Base-by-base conservation (phyloP, 495 filamentous ascomycete genomes). In the Penicillium cataractarum region DNA sequence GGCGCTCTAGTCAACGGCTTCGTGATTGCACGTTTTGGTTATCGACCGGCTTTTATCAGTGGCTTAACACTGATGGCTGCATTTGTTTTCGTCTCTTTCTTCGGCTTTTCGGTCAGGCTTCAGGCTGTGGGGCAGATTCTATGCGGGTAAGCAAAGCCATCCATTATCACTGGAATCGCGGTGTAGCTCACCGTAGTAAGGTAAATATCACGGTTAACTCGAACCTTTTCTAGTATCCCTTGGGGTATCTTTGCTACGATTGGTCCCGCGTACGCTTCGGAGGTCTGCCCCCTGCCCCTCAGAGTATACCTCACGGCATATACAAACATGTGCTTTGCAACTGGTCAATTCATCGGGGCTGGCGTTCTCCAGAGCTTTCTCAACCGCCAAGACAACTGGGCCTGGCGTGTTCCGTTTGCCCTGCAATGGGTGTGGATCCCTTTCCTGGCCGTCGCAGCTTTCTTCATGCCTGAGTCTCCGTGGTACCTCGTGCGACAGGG, bases 81-180 rank as follows among this genome's bases (percentile, higher is more conserved):
- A 19, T 88, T 89, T 69, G 85, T 84, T 13, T 79, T 84, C 24
- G 81, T 91, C 62, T 86, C 87, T 66, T 90, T 90, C 74, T 89
- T 87, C 24, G 87, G 87, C 2, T 81, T 84, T 48, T 82, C 76
- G 57, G 80, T 89, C 3, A 76, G 82, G 49, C 75, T 80, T 6
- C 80, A 90, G 32, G 81, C 87, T 32, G 80, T 83, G 29, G 87
- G 84, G 2, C 87, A 90, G 71, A 85, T 90, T 60, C 74, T 91
- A 2, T 88, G 86, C 60, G 88, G 89, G 68, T 86, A 86, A 65
- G 42, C 22, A 3, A 48, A 31, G 29, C 29, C 29, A 3, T 31
- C 29, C 29, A 31, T 3, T 31, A 31, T 31, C 29, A 7, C 29
- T 31, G 29, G 29, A 31, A 31, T 31, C 7, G 29, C 4, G 29